phyloP scores from a whole-genome alignment of 352 stramenopile species.

The Globisporangium uncinulatum region DNA sequence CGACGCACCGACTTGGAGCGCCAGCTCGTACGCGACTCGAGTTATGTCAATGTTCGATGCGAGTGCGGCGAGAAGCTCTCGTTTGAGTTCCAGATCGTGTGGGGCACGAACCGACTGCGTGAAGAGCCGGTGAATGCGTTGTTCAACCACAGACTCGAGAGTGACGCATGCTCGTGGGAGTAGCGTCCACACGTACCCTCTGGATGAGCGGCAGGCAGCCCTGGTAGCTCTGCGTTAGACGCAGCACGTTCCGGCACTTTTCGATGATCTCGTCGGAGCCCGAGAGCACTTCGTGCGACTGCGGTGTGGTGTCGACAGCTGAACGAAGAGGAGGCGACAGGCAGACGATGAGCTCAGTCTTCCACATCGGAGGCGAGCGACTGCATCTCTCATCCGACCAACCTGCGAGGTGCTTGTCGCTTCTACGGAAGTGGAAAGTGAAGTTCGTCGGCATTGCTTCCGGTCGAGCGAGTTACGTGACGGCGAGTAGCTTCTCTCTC shows the following conservation, averaged over 20 bases:
- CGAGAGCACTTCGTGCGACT: slow-evolving; percentile 33
- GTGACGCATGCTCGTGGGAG: background rate
- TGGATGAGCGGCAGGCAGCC: slow-evolving; percentile 46
- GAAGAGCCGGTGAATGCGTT: no score
- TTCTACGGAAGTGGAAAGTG: slow-evolving; percentile 16
- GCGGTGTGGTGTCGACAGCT: slow-evolving; percentile 24
- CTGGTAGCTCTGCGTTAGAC: slow-evolving; percentile 33
- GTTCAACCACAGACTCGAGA: background rate
- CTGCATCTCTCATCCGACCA: background rate
- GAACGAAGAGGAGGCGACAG: no score
- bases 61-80: slow-evolving; percentile 28
- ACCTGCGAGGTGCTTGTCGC: slow-evolving; percentile 40
- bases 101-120: slow-evolving; percentile 30
- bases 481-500: background rate
- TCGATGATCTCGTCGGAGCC: slow-evolving; percentile 33
- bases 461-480: background rate
- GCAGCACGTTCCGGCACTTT: slow-evolving; percentile 25
- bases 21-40: slow-evolving; percentile 33
- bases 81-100: slow-evolving; percentile 27
- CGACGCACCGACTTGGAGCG: slow-evolving; percentile 33
- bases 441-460: slow-evolving; percentile 16
- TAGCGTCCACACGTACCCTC: slow-evolving; percentile 11
- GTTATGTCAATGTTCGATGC: slow-evolving; percentile 36
- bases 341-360: no score
- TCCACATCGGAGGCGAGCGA: background rate